A percentile compares a stretch with the other conserved stretches of the same genome.
Conservation (phyloP, 163 green algal genomes). For the Scenedesmus sp. region DNA sequence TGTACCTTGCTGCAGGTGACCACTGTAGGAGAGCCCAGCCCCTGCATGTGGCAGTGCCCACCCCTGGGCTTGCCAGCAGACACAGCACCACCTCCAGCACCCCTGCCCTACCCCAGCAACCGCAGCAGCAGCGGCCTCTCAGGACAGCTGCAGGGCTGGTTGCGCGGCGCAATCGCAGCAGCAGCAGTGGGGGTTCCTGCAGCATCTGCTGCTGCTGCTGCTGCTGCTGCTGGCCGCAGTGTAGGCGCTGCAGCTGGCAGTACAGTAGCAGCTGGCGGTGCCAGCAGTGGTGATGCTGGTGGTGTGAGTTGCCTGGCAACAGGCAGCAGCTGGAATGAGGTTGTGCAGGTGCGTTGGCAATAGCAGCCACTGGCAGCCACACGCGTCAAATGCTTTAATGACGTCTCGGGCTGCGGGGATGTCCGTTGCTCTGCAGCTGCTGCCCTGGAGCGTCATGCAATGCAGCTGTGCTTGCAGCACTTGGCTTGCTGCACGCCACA, state of each 20-base stretch:
- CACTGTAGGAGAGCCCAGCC: background rate
- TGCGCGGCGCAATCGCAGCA: background rate
- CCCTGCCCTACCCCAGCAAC: background rate
- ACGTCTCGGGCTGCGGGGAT: background rate
- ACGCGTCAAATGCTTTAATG: no score
- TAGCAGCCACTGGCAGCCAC: background rate
- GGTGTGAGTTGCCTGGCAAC: slow-evolving; percentile 49
- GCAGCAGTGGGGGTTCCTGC: background rate
- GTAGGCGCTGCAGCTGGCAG: background rate
- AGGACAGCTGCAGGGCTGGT: slow-evolving; percentile 26
- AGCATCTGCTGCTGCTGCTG: background rate
- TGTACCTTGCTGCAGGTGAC: slow-evolving; percentile 23
- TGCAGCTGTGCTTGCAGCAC: background rate
- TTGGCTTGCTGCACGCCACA: no score
- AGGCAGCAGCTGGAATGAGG: slow-evolving; percentile 48
- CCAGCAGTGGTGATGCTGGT: background rate
- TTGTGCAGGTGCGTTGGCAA: slow-evolving; percentile 49
- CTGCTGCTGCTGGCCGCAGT: background rate
- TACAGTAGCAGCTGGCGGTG: background rate
- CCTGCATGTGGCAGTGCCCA: background rate
- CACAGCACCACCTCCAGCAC: background rate
- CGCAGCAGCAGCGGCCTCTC: slow-evolving; percentile 26
- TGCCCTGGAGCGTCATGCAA: background rate
- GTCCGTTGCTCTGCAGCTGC: background rate
- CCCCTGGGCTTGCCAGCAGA: background rate